These are phyloP conservation scores for Podospora fimiseda DNA, from an alignment of 495 filamentous ascomycete genomes.

Conservation along the genomic window DNA sequence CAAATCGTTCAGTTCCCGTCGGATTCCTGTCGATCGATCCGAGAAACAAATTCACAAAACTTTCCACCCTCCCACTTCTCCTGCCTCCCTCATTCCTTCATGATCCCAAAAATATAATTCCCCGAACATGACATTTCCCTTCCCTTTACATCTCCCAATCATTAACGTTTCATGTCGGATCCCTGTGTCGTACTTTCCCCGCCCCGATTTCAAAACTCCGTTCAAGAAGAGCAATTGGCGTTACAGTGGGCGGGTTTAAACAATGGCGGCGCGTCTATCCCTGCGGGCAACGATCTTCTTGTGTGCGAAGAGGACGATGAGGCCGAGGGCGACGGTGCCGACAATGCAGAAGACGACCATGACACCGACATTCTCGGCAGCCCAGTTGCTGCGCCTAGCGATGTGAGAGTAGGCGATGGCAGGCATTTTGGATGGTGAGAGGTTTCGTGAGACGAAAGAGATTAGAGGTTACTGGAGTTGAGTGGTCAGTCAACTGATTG, in stretches of 20 bases:
- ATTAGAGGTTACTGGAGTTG: neutral
- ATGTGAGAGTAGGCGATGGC: constrained; percentile 40
- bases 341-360: constrained; percentile 56
- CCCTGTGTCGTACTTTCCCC: neutral
- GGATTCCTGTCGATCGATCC: too few species aligned
- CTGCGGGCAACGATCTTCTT: constrained; percentile 35
- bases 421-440: constrained; percentile 41
- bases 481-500: neutral
- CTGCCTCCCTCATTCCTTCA: too few species aligned
- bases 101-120: neutral
- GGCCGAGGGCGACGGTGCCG: constrained; percentile 43
- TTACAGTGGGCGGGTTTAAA: constrained; percentile 7
- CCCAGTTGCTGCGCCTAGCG: constrained; percentile 47
- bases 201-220: neutral
- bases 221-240: neutral
- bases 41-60: too few species aligned
- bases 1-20: too few species aligned
- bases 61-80: too few species aligned
- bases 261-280: constrained; percentile 24
- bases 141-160: too few species aligned
- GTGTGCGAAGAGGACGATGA: constrained; percentile 41
- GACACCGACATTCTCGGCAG: constrained; percentile 46
- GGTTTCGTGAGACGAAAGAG: too few species aligned
- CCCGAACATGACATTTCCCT: too few species aligned
- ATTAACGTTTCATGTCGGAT: neutral